Percentiles rank a stretch among this genome's conserved stretches.
These are phyloP conservation scores for Cryptosporidium muris DNA, from an alignment of 169 alveolate species.

Conservation along the genomic window DNA sequence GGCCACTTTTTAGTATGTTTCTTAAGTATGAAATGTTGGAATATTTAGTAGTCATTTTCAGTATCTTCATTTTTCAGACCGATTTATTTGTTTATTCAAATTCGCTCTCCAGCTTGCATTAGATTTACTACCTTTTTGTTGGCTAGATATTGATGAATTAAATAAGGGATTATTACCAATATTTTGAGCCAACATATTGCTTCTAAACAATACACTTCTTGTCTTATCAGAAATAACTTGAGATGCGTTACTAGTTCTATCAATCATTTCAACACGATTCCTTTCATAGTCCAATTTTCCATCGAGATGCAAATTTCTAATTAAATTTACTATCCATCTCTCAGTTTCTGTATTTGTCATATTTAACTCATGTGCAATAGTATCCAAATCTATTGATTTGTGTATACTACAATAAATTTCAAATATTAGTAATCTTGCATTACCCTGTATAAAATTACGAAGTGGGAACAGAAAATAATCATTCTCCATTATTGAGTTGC, in stretches of 20 bases:
- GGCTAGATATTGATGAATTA: neutral
- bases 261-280: conserved; percentile 89
- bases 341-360: conserved; percentile 88
- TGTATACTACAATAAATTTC: conserved; percentile 91
- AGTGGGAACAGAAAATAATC: conserved; percentile 86
- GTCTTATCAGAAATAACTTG: conserved; percentile 88
- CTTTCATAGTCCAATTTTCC: conserved; percentile 91
- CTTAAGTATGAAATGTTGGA: neutral
- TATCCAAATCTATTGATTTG: conserved; percentile 86
- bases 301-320: conserved; percentile 85
- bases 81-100: conserved; percentile 27
- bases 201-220: conserved; percentile 81
- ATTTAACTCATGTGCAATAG: conserved; percentile 87
- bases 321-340: conserved; percentile 90
- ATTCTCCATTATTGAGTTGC: conserved; percentile 75
- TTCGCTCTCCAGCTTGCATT: conserved; percentile 36
- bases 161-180: conserved; percentile 70
- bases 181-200: conserved; percentile 83
- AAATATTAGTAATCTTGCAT: conserved; percentile 85
- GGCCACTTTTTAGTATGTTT: neutral
- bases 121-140: conserved; percentile 36
- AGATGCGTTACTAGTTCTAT: conserved; percentile 84
- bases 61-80: conserved; percentile 40
- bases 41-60: neutral
- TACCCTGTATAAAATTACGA: conserved; percentile 86